phyloP scores from a whole-genome alignment of 768 basidiomycete genomes.

The Macrolepiota fuliginosa region DNA sequence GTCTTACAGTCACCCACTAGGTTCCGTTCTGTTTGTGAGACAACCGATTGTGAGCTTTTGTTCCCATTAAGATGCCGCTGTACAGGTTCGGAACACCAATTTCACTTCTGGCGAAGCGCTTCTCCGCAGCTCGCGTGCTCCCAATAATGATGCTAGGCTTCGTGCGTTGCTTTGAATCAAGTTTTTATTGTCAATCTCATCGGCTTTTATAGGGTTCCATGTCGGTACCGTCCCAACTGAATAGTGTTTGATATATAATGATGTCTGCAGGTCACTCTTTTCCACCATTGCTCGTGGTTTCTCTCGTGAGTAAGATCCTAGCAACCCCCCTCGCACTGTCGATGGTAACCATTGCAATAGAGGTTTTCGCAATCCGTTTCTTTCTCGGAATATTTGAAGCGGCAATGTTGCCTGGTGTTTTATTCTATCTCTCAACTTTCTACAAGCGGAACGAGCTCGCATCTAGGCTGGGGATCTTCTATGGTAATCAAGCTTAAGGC shows the following conservation, averaged over 20 bases:
- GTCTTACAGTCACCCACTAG: conserved; percentile 19
- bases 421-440: conserved; percentile 51
- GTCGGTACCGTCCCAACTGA: conserved; percentile 21
- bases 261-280: conserved; percentile 37
- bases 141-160: conserved; percentile 51
- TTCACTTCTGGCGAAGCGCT: conserved; percentile 46
- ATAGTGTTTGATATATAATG: not conserved
- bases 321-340: too few species aligned
- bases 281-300: conserved; percentile 45
- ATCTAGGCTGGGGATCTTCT: conserved; percentile 48
- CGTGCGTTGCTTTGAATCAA: conserved; percentile 24
- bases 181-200: not conserved
- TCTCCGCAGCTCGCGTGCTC: conserved; percentile 43
- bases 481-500: conserved; percentile 26
- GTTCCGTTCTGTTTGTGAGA: conserved; percentile 45
- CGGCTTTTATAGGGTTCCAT: conserved; percentile 34
- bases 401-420: conserved; percentile 47
- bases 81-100: conserved; percentile 47
- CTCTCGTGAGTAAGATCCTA: conserved; percentile 27
- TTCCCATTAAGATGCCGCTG: not conserved
- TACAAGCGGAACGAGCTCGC: conserved; percentile 51
- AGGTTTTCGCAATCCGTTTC: conserved; percentile 47
- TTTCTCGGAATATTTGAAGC: conserved; percentile 52
- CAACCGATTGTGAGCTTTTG: not conserved
- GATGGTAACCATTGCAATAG: conserved; percentile 15